Base-by-base conservation (phyloP, 2,329 filamentous ascomycete species). In the Colletotrichum echinochloae region DNA sequence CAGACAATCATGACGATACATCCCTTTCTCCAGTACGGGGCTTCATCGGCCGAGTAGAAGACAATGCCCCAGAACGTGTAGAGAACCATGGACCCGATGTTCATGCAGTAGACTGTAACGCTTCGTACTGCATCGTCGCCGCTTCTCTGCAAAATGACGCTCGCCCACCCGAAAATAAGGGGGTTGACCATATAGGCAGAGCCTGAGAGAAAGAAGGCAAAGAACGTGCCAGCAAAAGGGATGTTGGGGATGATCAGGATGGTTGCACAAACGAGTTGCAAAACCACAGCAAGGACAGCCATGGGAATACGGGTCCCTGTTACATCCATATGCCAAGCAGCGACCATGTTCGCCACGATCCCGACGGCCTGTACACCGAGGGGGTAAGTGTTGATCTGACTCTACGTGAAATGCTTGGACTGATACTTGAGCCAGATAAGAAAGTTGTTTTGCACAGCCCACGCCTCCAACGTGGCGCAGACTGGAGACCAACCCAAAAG, bases 1-100 rank as follows among this genome's bases (percentile, higher is more conserved):
- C 64, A 68, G 5, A 74, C 68, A 5, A 81, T 76, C 76, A 82
- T 79, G 6, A 79, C 73, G 39, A 81, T 79, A 18, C 75, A 77
- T 0, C 80, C 80, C 52, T 80, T 81, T 75, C 77, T 76, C 79
- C 80, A 60, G 78, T 79, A 70, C 18, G 77, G 78, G 7, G 80
- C 79, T 65, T 82, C 79, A 7, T 75, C 76, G 0, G 78, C 78
- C 2, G 79, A 71, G 64, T 82, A 82, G 12, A 83, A 62, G 0
- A 76, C 73, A 28, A 83, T 79, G 0, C 80, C 80, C 80, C 80
- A 83, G 59, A 81, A 82, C 0, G 79, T 79, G 57, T 80, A 82
- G 26, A 82, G 68, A 3, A 81, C 76, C 26, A 79, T 76, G 18
- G 80, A 78, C 18, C 77, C 77, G 56, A 80, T 77, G 52, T 80